A percentile compares a stretch with the other conserved stretches of the same genome.
phyloP scores from a whole-genome alignment of 306 rosid genomes.

The Cicer arietinum region DNA sequence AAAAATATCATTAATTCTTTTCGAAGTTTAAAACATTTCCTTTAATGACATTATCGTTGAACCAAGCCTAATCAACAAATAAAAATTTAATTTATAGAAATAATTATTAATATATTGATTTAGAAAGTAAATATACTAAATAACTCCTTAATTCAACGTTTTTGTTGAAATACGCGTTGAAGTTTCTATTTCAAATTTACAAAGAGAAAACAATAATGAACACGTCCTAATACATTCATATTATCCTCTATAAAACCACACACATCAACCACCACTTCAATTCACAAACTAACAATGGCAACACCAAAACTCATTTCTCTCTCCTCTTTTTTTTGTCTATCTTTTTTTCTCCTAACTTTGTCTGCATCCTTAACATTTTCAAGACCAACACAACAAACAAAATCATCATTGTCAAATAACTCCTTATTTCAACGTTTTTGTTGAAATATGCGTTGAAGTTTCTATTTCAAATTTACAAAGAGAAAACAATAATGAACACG shows the following conservation, averaged over 20 bases:
- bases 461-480: neutral
- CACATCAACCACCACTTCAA: neutral
- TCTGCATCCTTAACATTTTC: neutral
- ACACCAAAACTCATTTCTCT: conserved; percentile 7
- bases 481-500: neutral
- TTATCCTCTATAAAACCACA: neutral
- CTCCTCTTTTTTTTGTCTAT: neutral
- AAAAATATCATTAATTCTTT: too few relatives aligned
- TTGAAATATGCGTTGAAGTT: neutral
- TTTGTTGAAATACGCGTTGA: neutral
- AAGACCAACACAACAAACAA: neutral
- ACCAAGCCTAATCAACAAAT: too few relatives aligned
- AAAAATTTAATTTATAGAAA: too few relatives aligned
- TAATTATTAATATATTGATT: too few relatives aligned
- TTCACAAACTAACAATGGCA: conserved; percentile 31
- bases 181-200: neutral
- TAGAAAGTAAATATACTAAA: too few relatives aligned
- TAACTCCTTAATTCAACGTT: too few relatives aligned
- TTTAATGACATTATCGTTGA: too few relatives aligned
- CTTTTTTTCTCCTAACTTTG: neutral
- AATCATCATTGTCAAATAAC: neutral
- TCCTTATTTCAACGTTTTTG: neutral
- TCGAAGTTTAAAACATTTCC: too few relatives aligned
- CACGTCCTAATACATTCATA: neutral
- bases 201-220: neutral